A percentile compares a stretch with the other conserved stretches of the same genome.
phyloP scores from a whole-genome alignment of 441 rosid genomes.

The Raphanus hybrid region DNA sequence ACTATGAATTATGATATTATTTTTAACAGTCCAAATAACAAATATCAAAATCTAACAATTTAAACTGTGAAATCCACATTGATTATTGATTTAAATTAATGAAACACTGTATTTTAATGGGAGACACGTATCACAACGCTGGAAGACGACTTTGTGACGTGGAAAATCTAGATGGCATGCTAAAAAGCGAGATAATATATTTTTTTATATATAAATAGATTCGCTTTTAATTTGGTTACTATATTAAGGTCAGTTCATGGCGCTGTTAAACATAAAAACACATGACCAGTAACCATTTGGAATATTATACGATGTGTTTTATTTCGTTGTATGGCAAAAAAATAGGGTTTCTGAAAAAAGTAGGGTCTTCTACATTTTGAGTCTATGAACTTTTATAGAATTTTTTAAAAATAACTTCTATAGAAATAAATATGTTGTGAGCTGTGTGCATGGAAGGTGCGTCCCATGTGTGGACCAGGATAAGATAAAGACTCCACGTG shows the following conservation, averaged over 20 bases:
- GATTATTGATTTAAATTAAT: too few species aligned
- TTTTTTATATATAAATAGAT: slow-evolving; percentile 18
- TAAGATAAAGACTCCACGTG: slow-evolving; percentile 83
- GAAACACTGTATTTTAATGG: too few species aligned
- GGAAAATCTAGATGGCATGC: too few species aligned
- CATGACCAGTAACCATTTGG: slow-evolving; percentile 4
- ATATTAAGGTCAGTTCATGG: slow-evolving; percentile 21
- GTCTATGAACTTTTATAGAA: slow-evolving; percentile 2
- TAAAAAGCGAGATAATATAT: too few species aligned
- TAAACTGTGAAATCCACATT: too few species aligned
- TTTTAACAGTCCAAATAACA: too few species aligned
- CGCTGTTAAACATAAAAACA: background rate
- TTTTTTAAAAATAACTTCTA: background rate
- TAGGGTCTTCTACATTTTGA: too few species aligned
- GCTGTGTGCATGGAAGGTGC: slow-evolving; percentile 58
- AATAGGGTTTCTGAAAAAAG: too few species aligned
- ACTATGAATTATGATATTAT: too few species aligned
- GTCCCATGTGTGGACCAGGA: slow-evolving; percentile 45
- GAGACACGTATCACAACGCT: too few species aligned
- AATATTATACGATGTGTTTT: slow-evolving; percentile 5
- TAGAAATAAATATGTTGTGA: slow-evolving; percentile 55
- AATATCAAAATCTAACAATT: too few species aligned
- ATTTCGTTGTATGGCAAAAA: background rate
- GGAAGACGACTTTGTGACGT: too few species aligned
- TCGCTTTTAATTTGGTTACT: slow-evolving; percentile 38